Evolutionary conservation across 495 filamentous ascomycete species (phyloP), one percentile per base, ranked within the genome.

Genomic region (Tuber brumale): DNA sequence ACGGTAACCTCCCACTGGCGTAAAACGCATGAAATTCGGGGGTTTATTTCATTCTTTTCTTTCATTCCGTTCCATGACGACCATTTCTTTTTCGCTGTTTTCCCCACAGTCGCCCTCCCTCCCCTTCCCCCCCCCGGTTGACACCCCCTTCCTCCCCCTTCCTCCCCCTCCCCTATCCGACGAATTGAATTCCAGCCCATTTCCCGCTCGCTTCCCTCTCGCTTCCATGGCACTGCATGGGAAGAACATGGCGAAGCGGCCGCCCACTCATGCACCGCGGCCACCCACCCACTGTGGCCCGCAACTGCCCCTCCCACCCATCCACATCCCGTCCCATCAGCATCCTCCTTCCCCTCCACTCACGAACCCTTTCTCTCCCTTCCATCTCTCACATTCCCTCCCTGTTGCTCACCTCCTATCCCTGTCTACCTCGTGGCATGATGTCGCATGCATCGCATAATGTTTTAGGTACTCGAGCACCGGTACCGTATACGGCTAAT

Each of bases 221-320:
- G 57, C 27, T 66, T 66, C 57, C 57, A 66, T 66, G 10, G 14
- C 57, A 66, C 57, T 66, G 57, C 57, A 66, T 66, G 57, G n/a
- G 14, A 18, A 66, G 31, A 31, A 66, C 57, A 66, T 66, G 57
- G 51, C 8, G n/a, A 61, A 61, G 57, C 27, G 10, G 27, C 14
- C 14, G 12, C 27, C 57, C 57, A 66, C 57, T 35, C 57, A 66
- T 66, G 57, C 57, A 66, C 57, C 57, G 57, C 27, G 57, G 12
- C 27, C 57, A 66, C 57, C 57, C 57, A 66, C 57, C 57, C 57
- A 31, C 57, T 0, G 27, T 16, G 27, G 3, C 57, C 57, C 18
- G 27, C 57, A 66, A 66, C 12, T 66, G 57, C 27, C 57, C 27
- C 57, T 35, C 57, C 27, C 57, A 66, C 27, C 51, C 51, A 61